Evolutionary conservation across 169 alveolate genomes (phyloP), one percentile per base, ranked within the genome.

Genomic region (Cryptosporidium tyzzeri): DNA sequence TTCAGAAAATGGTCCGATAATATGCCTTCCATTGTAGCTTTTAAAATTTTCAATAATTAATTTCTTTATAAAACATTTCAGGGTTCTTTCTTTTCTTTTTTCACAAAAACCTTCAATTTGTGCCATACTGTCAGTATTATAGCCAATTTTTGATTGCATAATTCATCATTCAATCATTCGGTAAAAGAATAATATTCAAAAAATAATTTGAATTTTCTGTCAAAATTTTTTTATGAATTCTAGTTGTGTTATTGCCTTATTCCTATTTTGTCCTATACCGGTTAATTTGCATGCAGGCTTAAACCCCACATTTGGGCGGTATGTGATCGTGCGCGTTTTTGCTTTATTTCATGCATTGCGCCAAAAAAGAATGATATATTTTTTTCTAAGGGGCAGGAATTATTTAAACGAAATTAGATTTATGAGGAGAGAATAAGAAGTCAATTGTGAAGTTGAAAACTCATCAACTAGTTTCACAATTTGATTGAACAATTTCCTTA

Each of bases 1-100:
- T 91, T 95, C 92, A 14, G 94, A 86, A 74, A 94, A 93, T 3
- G 93, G 98, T 1, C 98, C 98, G 2, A 97, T 94, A 61, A 93
- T 91, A 84, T 97, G 98, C 23, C 92, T 91, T 23, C 97, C 98
- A 71, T 93, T 95, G 91, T 97, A 97, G 44, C 99, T 97, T 92
- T 97, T 97, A 92, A 97, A 94, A 71, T 94, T 94, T 61, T 93
- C 93, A 29, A 94, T 85, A 3, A 84, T 44, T 48, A 92, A 31
- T 70, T 86, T 85, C 53, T 86, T 92, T 31, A 92, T 92, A 39
- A 70, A 92, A 21, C 93, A 70, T 65, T 69, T 69, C 5, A 67
- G 80, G 26, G 35, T 70, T 45, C 70, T 84, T 45, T 61, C 84
- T 41, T 70, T 80, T 8, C 12, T 29, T 44, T 62, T 35, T 37